phyloP scores from a whole-genome alignment of 139 green algal genomes.

The Chlorella sorokiniana region DNA sequence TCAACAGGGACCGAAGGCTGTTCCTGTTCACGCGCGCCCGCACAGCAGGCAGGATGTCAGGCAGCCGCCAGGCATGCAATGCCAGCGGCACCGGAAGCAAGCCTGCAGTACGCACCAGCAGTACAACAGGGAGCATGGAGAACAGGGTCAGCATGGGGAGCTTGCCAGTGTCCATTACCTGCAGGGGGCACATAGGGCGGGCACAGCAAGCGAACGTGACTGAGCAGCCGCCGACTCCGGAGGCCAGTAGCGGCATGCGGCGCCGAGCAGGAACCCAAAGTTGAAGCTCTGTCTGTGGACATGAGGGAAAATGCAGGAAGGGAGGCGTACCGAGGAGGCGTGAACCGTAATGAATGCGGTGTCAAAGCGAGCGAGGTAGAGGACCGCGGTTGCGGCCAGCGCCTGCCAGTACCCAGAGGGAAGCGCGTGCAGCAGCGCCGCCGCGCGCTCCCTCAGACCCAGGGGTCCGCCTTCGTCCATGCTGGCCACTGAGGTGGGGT shows the following conservation, averaged over 20 bases:
- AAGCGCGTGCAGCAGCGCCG: constrained; percentile 60
- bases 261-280: neutral
- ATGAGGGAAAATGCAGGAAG: too few relatives aligned
- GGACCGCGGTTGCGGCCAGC: constrained; percentile 65
- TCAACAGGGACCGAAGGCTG: too few relatives aligned
- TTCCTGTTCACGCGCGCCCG: too few relatives aligned
- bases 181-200: too few relatives aligned
- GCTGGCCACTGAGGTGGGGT: neutral
- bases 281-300: too few relatives aligned
- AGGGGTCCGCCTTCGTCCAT: constrained; percentile 22
- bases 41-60: neutral
- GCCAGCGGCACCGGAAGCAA: too few relatives aligned
- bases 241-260: neutral
- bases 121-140: constrained; percentile 71
- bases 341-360: constrained; percentile 77
- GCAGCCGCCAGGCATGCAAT: neutral
- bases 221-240: too few relatives aligned
- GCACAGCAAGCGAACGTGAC: too few relatives aligned
- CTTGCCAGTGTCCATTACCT: constrained; percentile 64
- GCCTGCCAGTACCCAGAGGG: constrained; percentile 83
- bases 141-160: constrained; percentile 72
- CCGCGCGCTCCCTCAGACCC: constrained; percentile 31
- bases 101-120: constrained; percentile 50
- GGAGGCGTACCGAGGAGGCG: constrained; percentile 75
- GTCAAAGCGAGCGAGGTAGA: constrained; percentile 89